phyloP scores from a whole-genome alignment of 208 protist genomes.

The Lotmaria passim region DNA sequence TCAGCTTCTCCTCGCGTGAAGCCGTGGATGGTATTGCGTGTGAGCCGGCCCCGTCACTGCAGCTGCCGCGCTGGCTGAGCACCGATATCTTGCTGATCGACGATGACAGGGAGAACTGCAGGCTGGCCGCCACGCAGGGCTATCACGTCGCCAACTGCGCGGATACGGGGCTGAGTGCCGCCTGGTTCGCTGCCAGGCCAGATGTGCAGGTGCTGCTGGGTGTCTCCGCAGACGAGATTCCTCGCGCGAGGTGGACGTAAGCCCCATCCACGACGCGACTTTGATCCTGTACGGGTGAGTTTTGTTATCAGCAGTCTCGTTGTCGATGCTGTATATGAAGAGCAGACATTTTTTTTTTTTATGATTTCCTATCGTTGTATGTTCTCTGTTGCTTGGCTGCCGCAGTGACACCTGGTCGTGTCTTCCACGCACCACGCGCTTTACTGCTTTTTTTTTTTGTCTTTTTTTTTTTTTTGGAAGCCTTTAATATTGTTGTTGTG shows the following conservation, averaged over 20 bases:
- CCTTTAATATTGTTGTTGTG: too few relatives aligned
- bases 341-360: too few relatives aligned
- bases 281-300: background rate
- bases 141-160: constrained; percentile 40
- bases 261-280: background rate
- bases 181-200: constrained; percentile 28
- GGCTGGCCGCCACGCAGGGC: constrained; percentile 35
- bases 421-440: too few relatives aligned
- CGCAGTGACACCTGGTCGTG: too few relatives aligned
- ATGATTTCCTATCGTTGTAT: too few relatives aligned
- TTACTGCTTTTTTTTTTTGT: too few relatives aligned
- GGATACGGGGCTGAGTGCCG: constrained; percentile 30
- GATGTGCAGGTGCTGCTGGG: constrained; percentile 39
- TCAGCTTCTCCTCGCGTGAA: background rate
- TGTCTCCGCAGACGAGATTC: constrained; percentile 27
- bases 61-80: constrained; percentile 44
- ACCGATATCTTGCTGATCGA: constrained; percentile 50
- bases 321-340: too few relatives aligned
- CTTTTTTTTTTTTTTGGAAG: too few relatives aligned
- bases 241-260: background rate
- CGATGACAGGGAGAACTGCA: constrained; percentile 46
- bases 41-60: background rate
- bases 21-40: background rate
- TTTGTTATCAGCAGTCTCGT: too few relatives aligned
- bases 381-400: too few relatives aligned